Evolutionary conservation across 2,329 filamentous ascomycete species (phyloP).

Genomic region (Chaetomiaceae sp.): DNA sequence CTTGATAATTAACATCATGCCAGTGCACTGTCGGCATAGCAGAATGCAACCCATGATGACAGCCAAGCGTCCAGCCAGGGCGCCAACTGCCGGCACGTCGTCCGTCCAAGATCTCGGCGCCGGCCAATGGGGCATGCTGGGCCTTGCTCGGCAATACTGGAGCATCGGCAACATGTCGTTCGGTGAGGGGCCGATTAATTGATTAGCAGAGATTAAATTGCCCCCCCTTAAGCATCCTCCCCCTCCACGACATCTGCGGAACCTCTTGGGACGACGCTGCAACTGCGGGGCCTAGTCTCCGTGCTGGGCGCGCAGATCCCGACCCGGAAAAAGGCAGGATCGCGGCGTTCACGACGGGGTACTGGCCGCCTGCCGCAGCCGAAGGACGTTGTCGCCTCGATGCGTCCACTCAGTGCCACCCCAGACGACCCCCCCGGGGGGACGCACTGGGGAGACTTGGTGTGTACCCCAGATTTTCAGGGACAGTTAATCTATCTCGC

Average conservation of each 20-base stretch:
- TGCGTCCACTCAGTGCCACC: neutral
- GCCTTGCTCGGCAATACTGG: conserved; percentile 13
- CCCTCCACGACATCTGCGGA: conserved; percentile 2
- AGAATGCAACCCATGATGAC: neutral
- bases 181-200: conserved; percentile 21
- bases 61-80: conserved; percentile 4
- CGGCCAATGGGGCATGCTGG: conserved; percentile 7
- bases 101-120: conserved; percentile 7
- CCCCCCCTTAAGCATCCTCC: neutral
- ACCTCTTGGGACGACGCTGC: conserved; percentile 13
- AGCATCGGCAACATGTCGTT: neutral
- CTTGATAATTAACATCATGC: conserved; percentile 15
- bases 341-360: conserved; percentile 3
- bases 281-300: conserved; percentile 21
- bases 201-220: conserved; percentile 12
- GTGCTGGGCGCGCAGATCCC: conserved; percentile 11
- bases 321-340: conserved; percentile 18
- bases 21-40: neutral
- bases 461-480: conserved; percentile 20
- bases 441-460: too few relatives aligned
- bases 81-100: conserved; percentile 16
- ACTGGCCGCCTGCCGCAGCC: neutral
- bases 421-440: neutral
- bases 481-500: conserved; percentile 21
- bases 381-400: neutral